Conservation (phyloP, 1,139 yeast species). For the Scheffersomyces titani region DNA sequence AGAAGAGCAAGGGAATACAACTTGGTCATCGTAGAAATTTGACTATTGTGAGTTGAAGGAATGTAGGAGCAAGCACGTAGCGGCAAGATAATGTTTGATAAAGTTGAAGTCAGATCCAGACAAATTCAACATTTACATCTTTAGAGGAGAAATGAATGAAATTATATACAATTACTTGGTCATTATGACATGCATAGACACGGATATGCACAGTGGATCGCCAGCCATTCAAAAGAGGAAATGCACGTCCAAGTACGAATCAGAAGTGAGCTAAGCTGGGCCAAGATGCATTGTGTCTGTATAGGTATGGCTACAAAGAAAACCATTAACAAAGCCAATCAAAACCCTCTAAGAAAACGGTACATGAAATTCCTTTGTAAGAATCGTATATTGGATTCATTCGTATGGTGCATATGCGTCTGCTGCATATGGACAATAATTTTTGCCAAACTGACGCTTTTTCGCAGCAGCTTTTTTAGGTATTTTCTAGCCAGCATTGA, state of each 20-base stretch:
- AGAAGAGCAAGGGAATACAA: slow-evolving; percentile 8
- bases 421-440: neutral
- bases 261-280: neutral
- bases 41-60: slow-evolving; percentile 3
- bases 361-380: neutral
- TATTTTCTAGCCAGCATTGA: neutral
- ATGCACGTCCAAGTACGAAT: neutral
- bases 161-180: neutral
- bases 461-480: neutral
- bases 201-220: neutral
- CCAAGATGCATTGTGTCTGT: neutral
- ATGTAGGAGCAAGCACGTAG: neutral
- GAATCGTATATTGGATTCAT: neutral
- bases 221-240: neutral
- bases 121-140: neutral
- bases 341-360: neutral
- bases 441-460: neutral
- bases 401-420: neutral
- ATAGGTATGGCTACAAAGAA: neutral
- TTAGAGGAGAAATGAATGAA: neutral
- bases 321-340: neutral
- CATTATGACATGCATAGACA: neutral
- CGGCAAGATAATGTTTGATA: neutral
- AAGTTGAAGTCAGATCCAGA: neutral
- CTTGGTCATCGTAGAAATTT: slow-evolving; percentile 1